These are phyloP conservation scores for Saturnispora zaruensis DNA, from an alignment of 805 yeast species.

Conservation along the genomic window DNA sequence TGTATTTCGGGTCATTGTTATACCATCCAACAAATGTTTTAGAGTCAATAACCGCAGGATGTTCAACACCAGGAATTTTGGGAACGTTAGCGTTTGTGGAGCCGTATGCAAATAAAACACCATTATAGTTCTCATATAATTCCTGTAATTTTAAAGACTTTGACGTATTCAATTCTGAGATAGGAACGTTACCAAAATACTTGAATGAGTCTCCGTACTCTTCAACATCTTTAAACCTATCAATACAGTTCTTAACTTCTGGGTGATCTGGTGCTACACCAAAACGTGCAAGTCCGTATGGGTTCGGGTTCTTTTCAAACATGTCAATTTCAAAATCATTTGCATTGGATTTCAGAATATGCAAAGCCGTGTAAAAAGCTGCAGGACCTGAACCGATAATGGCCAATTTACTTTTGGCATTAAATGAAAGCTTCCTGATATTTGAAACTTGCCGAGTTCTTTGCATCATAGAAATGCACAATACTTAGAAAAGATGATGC, in stretches of 20 bases:
- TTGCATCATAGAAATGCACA: not conserved
- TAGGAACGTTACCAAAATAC: constrained; percentile 61
- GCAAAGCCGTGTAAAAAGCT: constrained; percentile 82
- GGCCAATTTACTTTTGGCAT: constrained; percentile 39
- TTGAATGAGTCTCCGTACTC: constrained; percentile 29
- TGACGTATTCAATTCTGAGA: constrained; percentile 33
- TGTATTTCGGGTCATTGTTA: constrained; percentile 72
- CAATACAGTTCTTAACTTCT: constrained; percentile 81
- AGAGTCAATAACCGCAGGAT: constrained; percentile 68
- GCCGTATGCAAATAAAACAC: constrained; percentile 78
- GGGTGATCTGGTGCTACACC: constrained; percentile 99
- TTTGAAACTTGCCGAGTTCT: not conserved
- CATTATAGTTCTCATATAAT: constrained; percentile 52
- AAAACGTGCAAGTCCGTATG: constrained; percentile 82
- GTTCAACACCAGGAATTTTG: constrained; percentile 36
- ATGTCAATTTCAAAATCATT: constrained; percentile 45
- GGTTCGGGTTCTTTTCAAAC: constrained; percentile 80
- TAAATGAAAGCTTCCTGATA: not conserved
- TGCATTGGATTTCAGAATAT: constrained; percentile 40
- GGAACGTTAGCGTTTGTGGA: constrained; percentile 45
- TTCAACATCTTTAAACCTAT: constrained; percentile 50
- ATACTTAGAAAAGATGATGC: not conserved
- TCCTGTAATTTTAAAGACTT: constrained; percentile 34
- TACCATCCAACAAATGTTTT: constrained; percentile 93
- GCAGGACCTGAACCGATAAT: constrained; percentile 96